These are phyloP conservation scores for Colletotrichum sp. DNA, from an alignment of 2,329 filamentous ascomycete genomes.

Conservation along the genomic window DNA sequence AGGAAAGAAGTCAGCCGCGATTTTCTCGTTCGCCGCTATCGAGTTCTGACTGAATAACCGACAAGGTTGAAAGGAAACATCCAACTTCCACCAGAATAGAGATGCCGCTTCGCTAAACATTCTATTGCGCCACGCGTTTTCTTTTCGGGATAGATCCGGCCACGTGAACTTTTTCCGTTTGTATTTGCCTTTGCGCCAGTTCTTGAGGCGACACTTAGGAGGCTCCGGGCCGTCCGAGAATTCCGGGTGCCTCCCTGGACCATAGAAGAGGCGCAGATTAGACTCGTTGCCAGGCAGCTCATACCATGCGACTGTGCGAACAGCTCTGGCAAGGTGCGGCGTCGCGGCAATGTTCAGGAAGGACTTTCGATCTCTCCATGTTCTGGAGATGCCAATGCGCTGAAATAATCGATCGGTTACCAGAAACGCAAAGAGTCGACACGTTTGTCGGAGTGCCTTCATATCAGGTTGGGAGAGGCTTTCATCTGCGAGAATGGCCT, in stretches of 20 bases:
- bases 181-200: neutral
- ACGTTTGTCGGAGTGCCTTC: neutral
- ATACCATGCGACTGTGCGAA: neutral
- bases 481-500: neutral
- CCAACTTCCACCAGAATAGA: neutral
- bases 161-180: neutral
- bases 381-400: neutral
- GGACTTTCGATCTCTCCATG: neutral
- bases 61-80: neutral
- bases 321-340: neutral
- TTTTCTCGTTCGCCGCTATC: neutral
- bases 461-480: neutral
- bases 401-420: neutral
- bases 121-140: neutral
- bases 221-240: neutral
- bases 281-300: neutral
- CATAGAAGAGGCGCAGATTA: neutral
- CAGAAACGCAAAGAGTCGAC: neutral
- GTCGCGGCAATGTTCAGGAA: neutral
- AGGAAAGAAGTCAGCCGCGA: neutral
- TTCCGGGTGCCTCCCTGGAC: neutral
- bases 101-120: neutral
- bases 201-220: neutral
- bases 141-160: neutral
- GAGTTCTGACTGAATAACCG: fast-evolving